Evolutionary conservation across 139 green algal genomes (phyloP).

Genomic region (Tetraselmis striata): DNA sequence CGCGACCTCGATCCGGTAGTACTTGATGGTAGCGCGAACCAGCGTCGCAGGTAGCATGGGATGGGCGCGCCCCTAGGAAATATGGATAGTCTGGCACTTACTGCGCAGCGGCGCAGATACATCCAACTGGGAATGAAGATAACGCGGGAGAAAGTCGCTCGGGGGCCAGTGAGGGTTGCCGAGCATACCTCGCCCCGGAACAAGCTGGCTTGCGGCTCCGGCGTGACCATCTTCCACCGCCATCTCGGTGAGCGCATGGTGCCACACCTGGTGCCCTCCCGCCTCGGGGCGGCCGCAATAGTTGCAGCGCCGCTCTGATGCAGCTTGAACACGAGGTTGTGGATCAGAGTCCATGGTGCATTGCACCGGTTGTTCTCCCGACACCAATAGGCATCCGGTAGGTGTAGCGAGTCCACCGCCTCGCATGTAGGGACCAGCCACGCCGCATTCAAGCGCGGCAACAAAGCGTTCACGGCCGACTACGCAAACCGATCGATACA

Average conservation of each 20-base stretch:
- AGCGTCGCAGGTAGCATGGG: not conserved
- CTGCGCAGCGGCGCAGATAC: not conserved
- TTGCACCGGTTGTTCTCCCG: not conserved
- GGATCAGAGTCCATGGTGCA: not conserved
- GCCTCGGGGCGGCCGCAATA: not conserved
- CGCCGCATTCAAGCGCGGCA: not conserved
- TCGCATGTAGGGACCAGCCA: not conserved
- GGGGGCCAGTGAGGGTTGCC: not conserved
- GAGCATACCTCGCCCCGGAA: not conserved
- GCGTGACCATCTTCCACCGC: not conserved
- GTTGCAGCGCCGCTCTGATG: not conserved
- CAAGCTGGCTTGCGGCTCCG: not conserved
- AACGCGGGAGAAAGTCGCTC: not conserved
- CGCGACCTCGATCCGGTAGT: not conserved
- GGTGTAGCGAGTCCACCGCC: not conserved
- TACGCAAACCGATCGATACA: not conserved
- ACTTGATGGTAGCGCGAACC: not conserved
- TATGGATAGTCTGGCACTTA: not conserved
- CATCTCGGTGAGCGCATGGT: not conserved
- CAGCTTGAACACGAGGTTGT: not conserved
- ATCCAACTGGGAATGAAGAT: not conserved
- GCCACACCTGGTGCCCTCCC: not conserved
- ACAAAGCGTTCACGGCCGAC: not conserved
- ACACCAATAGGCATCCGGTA: not conserved
- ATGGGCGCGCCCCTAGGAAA: no score